Base-by-base conservation (phyloP, 768 basidiomycete species). In the Strobilomyces confusus region DNA sequence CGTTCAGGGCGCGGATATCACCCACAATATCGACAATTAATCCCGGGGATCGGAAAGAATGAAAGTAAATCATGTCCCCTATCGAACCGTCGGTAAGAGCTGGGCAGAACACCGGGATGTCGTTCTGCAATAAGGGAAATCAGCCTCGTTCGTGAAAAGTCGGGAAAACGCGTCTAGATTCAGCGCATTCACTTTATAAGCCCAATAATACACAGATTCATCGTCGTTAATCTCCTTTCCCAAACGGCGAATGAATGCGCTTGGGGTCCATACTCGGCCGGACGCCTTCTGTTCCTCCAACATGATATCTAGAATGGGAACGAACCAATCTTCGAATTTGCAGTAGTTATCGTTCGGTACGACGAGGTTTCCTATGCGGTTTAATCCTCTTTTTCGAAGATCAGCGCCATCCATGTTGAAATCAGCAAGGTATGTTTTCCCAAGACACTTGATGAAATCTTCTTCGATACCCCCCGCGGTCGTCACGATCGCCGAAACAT, bases 21-120 rank as follows among this genome's bases (percentile, higher is more conserved):
- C 83, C 81, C 13, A 98, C 95, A 57, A 99, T 97, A 66, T 99
- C 97, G 55, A 99, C 75, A 20, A 89, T 74, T 46, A 99, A 79
- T 12, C 87, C 89, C 1, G 90, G 91, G 41, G 80, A 82, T 56
- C 83, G 80, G 79, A 94, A 99, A 13, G 94, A 95, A 72, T 98
- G 97, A 69, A 98, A 98, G 72, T 98, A 99, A 36, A 98, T 86
- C 95, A 98, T 98, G 70, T 99, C 97, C 52, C 97, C 97, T 52
- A 99, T 80, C 0, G 97, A 98, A 12, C 97, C 97, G 65, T 99
- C 97, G 25, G 97, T 99, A 44, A 99, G 74, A 1, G 97, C 97
- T 22, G 97, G 97, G 69, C 97, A 99, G 74, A 98, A 99, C 44
- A 98, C 93, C 9, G 97, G 97, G 52, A 98, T 98, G 61, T 98